phyloP scores from a whole-genome alignment of 495 filamentous ascomycete species.

The Lophiostoma macrostomum region DNA sequence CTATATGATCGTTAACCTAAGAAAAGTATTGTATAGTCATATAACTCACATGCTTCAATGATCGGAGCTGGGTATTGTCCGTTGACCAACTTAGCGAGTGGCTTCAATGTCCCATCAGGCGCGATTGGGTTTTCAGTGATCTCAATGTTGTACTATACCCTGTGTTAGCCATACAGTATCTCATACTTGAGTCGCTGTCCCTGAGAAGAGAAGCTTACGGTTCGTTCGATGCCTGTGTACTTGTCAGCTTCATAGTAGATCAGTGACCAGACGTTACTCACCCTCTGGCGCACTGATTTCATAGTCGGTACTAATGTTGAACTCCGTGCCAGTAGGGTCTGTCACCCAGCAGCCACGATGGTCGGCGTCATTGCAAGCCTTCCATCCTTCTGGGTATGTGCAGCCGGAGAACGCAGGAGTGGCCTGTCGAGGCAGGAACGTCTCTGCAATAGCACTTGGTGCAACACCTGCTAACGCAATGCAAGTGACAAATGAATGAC shows the following conservation, averaged over 20 bases:
- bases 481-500: constrained; percentile 10
- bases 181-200: neutral
- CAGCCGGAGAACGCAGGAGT: constrained; percentile 17
- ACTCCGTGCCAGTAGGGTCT: constrained; percentile 14
- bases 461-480: constrained; percentile 12
- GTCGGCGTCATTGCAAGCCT: constrained; percentile 7
- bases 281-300: constrained; percentile 6
- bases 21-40: too few species aligned
- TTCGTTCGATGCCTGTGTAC: constrained; percentile 8
- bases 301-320: constrained; percentile 21
- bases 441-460: constrained; percentile 6
- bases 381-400: constrained; percentile 10
- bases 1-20: neutral
- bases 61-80: constrained; percentile 36
- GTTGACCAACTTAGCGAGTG: constrained; percentile 35
- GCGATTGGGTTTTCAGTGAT: constrained; percentile 1
- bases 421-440: constrained; percentile 13
- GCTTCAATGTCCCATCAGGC: constrained; percentile 20
- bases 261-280: neutral
- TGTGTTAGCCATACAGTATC: neutral
- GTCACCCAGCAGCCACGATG: constrained; percentile 25
- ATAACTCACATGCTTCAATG: constrained; percentile 32
- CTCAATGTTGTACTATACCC: constrained; percentile 11
- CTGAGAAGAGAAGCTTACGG: neutral
- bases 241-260: neutral